Percentiles rank a stretch among this genome's conserved stretches.
Conservation (phyloP, 805 yeast genomes). For the Yarrowia divulgata region DNA sequence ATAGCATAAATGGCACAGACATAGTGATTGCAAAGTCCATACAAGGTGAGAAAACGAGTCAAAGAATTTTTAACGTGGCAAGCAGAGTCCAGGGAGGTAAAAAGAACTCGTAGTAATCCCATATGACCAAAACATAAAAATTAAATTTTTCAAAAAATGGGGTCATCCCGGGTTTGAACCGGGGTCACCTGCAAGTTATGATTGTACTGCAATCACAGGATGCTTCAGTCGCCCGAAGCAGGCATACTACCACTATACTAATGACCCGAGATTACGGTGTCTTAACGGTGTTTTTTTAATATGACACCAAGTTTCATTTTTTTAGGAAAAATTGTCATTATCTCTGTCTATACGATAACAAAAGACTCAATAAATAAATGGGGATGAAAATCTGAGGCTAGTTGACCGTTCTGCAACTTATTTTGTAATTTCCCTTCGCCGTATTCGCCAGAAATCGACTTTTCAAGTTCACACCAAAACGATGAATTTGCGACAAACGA, state of each 20-base stretch:
- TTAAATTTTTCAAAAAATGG: constrained; percentile 44
- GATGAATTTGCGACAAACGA: background rate
- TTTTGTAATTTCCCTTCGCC: no score
- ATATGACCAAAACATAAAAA: no score
- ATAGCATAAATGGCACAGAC: no score
- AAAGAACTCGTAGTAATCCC: no score
- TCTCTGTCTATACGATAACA: background rate
- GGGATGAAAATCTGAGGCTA: no score
- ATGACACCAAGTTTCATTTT: background rate
- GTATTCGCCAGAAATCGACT: background rate
- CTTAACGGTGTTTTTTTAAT: background rate
- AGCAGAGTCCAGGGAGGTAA: no score
- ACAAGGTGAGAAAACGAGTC: no score
- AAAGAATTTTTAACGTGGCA: no score
- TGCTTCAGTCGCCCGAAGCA: constrained; percentile 40
- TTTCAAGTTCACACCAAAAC: background rate
- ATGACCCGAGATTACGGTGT: constrained; percentile 2
- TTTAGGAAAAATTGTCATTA: no score
- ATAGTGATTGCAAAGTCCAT: no score
- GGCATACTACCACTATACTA: constrained; percentile 41
- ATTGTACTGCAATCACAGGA: constrained; percentile 39
- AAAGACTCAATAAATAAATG: no score
- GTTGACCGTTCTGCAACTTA: no score
- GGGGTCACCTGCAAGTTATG: constrained; percentile 51
- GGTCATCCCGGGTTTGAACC: constrained; percentile 53